Base-by-base conservation (phyloP, 2,329 filamentous ascomycete genomes). In the Fusarium nelsonii region DNA sequence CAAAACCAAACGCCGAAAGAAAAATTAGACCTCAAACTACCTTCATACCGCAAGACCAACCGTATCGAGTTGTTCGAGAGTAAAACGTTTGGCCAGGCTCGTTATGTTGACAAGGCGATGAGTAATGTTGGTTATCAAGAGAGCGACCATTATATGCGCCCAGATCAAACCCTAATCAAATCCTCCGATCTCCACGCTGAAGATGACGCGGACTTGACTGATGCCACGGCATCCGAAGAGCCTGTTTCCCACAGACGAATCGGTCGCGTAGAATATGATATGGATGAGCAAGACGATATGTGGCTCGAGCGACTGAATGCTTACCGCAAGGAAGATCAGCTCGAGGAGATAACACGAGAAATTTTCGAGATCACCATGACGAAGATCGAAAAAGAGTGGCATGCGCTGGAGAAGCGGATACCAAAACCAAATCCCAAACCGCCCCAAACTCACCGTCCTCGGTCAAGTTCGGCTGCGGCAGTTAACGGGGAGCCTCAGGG, bases 381-480 rank as follows among this genome's bases (percentile, higher is more conserved):
- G 11, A 97, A 97, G 79, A 97, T 99, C 63, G 96, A 99, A 79
- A 97, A 97, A 80, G 95, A 98, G 78, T 99, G 96, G 93, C 93
- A 98, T 78, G 92, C 93, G 8, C 84, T 99, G 9, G 96, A 99
- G 79, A 97, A 97, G 82, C 88, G 94, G 64, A 98, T 99, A 76
- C 96, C 96, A 0, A 99, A 99, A 78, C 93, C 94, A 15, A 97
- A 97, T 75, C 95, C 95, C 1, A 97, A 97, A 74, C 94, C 96
- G 45, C 94, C 95, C 15, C 95, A 97, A 80, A 97, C 94, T 5
- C 94, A 97, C 77, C 87, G 95, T 36, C 95, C 94, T 18, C 89
- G 95, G 63, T 97, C 95, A 43, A 97, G 94, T 78, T 97, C 94
- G 58, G 95, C 95, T 46, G 95, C 93, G 28, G 95, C 96, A 8